These are phyloP conservation scores for Caloboletus inedulis DNA, from an alignment of 1,284 basidiomycete genomes.

Conservation along the genomic window DNA sequence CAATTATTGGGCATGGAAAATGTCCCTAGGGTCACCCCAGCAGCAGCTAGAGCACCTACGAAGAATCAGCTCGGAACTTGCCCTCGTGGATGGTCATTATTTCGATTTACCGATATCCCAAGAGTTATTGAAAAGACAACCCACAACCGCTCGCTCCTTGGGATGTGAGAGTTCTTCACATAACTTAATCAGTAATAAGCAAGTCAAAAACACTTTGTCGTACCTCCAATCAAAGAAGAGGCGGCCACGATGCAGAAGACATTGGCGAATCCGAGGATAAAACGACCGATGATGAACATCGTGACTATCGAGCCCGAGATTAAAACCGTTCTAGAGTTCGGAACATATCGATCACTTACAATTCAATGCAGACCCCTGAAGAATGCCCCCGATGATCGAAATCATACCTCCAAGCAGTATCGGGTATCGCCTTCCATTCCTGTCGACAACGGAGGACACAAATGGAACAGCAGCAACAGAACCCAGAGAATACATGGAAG, in stretches of 20 bases:
- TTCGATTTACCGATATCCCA: conserved; percentile 12
- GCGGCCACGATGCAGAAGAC: conserved; percentile 15
- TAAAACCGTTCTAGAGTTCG: not conserved
- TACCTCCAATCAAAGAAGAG: conserved; percentile 20
- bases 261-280: conserved; percentile 16
- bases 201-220: not conserved
- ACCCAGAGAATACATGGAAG: conserved; percentile 18
- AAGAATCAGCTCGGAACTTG: not conserved
- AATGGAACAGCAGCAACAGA: conserved; percentile 14
- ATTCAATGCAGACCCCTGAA: conserved; percentile 21
- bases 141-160: conserved; percentile 19
- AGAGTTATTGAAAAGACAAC: conserved; percentile 9
- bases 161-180: conserved; percentile 24
- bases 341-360: conserved; percentile 3
- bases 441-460: conserved; percentile 12
- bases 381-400: conserved; percentile 11
- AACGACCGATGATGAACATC: conserved; percentile 21
- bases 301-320: conserved; percentile 4
- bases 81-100: not conserved
- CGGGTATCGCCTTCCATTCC: conserved; percentile 16
- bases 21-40: conserved; percentile 44
- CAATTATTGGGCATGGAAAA: conserved; percentile 47
- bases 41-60: conserved; percentile 14
- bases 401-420: conserved; percentile 19
- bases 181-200: not conserved